Conservation (phyloP, 148 eudicot genomes). For the Talinum fruticosum region DNA sequence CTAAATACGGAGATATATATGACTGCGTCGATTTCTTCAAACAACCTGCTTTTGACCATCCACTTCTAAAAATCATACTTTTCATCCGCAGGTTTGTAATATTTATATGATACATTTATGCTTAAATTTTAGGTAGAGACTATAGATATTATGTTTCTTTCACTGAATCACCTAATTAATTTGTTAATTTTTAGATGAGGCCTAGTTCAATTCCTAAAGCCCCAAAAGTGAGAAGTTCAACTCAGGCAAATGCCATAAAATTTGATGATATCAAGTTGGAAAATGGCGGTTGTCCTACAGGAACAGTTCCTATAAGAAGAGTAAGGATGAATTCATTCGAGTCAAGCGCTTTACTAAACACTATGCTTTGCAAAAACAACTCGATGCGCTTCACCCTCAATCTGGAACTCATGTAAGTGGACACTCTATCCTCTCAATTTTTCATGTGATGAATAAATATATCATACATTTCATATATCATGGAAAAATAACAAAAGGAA, state of each 20-base stretch:
- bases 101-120: too few relatives aligned
- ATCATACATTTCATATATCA: too few relatives aligned
- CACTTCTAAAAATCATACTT: constrained; percentile 8
- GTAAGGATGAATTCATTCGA: constrained; percentile 4
- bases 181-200: constrained; percentile 8
- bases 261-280: not conserved
- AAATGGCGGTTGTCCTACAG: constrained; percentile 22
- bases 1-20: not conserved
- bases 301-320: constrained; percentile 22
- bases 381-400: too few relatives aligned
- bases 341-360: not conserved
- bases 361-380: too few relatives aligned
- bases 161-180: too few relatives aligned
- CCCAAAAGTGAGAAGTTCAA: not conserved
- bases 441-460: too few relatives aligned
- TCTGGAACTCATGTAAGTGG: too few relatives aligned
- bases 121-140: too few relatives aligned
- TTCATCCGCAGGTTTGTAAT: constrained; percentile 8
- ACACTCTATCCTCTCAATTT: too few relatives aligned
- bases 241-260: not conserved
- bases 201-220: constrained; percentile 12
- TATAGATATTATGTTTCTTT: not conserved
- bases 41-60: constrained; percentile 25
- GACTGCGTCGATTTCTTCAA: constrained; percentile 20
- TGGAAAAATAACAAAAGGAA: too few relatives aligned